A percentile compares a stretch with the other conserved stretches of the same genome.
phyloP scores from a whole-genome alignment of 495 filamentous ascomycete species.

The Neurospora discreta region DNA sequence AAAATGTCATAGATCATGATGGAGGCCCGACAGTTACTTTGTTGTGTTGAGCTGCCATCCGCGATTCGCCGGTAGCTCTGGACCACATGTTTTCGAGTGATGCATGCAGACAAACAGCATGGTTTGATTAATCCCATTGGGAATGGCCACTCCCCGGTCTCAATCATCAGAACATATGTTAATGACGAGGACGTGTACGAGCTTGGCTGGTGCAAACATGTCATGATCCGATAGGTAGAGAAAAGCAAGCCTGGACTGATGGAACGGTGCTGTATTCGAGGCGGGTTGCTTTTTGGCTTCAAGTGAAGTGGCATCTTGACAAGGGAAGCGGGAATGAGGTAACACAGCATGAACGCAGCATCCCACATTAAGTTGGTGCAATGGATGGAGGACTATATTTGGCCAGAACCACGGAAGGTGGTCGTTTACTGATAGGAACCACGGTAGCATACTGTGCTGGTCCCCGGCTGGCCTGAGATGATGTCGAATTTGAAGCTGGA shows the following conservation, averaged over 20 bases:
- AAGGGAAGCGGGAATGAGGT: neutral
- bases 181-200: neutral
- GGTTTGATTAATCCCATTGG: neutral
- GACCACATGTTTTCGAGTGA: neutral
- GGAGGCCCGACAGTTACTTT: neutral
- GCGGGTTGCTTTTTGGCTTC: neutral
- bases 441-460: neutral
- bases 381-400: neutral
- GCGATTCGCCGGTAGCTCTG: neutral
- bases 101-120: neutral
- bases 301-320: neutral
- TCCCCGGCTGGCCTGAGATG: neutral
- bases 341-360: neutral
- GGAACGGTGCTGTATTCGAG: neutral
- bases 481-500: neutral
- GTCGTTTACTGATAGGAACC: neutral
- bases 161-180: neutral
- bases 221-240: neutral
- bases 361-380: neutral
- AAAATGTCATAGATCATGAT: too few species aligned
- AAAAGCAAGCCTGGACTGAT: neutral
- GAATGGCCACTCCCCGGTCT: neutral
- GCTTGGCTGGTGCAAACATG: neutral
- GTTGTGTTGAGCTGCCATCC: neutral
- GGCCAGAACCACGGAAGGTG: neutral